Conservation (phyloP, 2,329 filamentous ascomycete species). For the Colletotrichum karsti region DNA sequence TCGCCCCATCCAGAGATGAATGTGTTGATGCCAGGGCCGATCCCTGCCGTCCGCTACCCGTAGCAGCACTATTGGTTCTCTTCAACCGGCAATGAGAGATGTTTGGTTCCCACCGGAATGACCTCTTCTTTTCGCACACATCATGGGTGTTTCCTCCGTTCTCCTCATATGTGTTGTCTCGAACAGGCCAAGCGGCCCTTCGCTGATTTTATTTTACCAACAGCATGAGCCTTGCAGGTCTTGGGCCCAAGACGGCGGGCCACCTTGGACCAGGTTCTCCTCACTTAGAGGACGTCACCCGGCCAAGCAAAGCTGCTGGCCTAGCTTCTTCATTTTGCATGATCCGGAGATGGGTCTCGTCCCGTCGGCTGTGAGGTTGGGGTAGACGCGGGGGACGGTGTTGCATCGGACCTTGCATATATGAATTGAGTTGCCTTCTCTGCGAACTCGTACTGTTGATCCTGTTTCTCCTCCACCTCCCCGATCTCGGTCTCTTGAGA, state of each 20-base stretch:
- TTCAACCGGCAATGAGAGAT: not conserved
- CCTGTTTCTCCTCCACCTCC: not conserved
- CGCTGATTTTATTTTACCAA: not conserved
- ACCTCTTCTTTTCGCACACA: constrained; percentile 10
- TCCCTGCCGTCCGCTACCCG: constrained; percentile 10
- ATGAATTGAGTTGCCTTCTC: constrained; percentile 17
- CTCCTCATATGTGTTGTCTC: not conserved
- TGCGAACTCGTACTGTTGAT: not conserved
- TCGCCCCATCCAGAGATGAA: constrained; percentile 18
- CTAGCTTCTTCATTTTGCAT: not conserved
- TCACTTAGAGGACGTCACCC: constrained; percentile 25
- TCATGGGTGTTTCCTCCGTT: not conserved
- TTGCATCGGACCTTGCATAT: constrained; percentile 27
- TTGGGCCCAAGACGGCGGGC: constrained; percentile 17
- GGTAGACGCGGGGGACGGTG: not conserved
- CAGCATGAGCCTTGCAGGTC: constrained; percentile 3
- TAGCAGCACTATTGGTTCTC: constrained; percentile 3
- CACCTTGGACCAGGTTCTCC: constrained; percentile 1
- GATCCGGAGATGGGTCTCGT: not conserved
- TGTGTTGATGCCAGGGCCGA: not conserved
- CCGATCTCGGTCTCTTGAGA: constrained; percentile 7
- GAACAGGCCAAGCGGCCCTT: not conserved
- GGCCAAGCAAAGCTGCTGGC: not conserved
- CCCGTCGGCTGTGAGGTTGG: constrained; percentile 5
- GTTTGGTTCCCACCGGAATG: constrained; percentile 13